Conservation (phyloP, 1,139 yeast genomes). For the Pneumocystis sp. region DNA sequence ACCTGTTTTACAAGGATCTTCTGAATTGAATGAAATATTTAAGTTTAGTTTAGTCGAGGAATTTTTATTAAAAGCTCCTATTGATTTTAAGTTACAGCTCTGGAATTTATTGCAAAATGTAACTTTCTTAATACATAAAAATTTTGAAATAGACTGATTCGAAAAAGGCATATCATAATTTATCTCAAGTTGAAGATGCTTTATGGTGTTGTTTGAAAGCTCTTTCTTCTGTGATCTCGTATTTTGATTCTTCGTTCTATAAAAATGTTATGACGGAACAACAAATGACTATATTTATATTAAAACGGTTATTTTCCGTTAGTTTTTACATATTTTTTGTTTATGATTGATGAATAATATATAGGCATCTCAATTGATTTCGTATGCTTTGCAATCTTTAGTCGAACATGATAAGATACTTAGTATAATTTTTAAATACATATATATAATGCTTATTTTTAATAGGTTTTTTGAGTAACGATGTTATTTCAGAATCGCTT, state of each 20-base stretch:
- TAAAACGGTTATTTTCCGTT: background rate
- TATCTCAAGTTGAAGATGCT: background rate
- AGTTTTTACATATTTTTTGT: background rate
- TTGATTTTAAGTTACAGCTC: slow-evolving; percentile 51
- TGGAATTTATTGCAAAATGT: slow-evolving; percentile 41
- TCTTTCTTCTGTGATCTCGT: background rate
- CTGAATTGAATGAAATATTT: background rate
- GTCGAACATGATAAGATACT: slow-evolving; percentile 16
- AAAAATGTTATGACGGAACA: background rate
- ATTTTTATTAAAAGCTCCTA: slow-evolving; percentile 49
- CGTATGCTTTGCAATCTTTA: background rate
- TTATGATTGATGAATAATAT: background rate
- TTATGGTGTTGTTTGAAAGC: background rate
- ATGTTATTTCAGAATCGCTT: slow-evolving; percentile 9
- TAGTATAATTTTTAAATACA: slow-evolving; percentile 29
- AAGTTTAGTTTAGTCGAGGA: background rate
- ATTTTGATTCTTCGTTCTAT: background rate
- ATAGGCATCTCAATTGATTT: background rate
- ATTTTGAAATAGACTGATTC: slow-evolving; percentile 21
- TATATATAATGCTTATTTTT: background rate
- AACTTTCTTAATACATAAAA: slow-evolving; percentile 36
- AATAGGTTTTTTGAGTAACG: background rate
- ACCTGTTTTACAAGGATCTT: slow-evolving; percentile 30
- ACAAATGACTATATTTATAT: background rate
- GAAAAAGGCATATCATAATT: background rate